These are phyloP conservation scores for Clavispora asparagi DNA, from an alignment of 805 yeast genomes.

Conservation along the genomic window DNA sequence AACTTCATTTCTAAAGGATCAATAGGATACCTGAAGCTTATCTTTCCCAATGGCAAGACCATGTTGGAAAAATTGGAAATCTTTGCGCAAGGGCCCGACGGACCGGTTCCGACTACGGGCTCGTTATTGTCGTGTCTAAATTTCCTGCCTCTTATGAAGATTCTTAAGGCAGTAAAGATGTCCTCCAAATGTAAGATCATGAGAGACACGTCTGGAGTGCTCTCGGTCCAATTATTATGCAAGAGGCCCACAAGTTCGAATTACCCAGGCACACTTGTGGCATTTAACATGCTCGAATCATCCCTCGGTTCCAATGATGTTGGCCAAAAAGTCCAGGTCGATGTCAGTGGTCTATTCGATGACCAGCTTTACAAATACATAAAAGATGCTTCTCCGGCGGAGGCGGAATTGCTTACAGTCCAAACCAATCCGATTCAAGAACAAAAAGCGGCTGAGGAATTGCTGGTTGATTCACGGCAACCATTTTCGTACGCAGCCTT, in stretches of 20 bases:
- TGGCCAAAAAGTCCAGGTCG: slow-evolving; percentile 6
- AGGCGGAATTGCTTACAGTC: neutral
- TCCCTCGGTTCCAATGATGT: slow-evolving; percentile 12
- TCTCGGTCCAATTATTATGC: slow-evolving; percentile 36
- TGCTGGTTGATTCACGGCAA: neutral
- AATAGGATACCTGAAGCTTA: slow-evolving; percentile 65
- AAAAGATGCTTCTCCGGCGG: slow-evolving; percentile 5
- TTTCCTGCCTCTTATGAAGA: slow-evolving; percentile 29
- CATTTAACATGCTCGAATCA: slow-evolving; percentile 36
- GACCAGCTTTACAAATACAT: slow-evolving; percentile 22
- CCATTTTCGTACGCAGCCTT: slow-evolving; percentile 11
- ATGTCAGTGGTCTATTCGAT: slow-evolving; percentile 21
- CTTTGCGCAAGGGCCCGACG: slow-evolving; percentile 15
- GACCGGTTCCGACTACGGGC: slow-evolving; percentile 10
- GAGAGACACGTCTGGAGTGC: slow-evolving; percentile 31
- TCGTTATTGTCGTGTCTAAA: slow-evolving; percentile 26
- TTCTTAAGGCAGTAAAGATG: slow-evolving; percentile 31
- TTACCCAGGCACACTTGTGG: slow-evolving; percentile 35
- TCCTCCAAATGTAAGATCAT: slow-evolving; percentile 36
- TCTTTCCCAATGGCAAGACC: slow-evolving; percentile 57
- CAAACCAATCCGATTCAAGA: neutral
- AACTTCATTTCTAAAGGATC: slow-evolving; percentile 65
- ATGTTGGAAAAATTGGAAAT: slow-evolving; percentile 58
- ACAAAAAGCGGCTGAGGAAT: slow-evolving; percentile 2
- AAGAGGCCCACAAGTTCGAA: slow-evolving; percentile 21